Base-by-base conservation (phyloP, 768 basidiomycete genomes). In the Mycena galopus region DNA sequence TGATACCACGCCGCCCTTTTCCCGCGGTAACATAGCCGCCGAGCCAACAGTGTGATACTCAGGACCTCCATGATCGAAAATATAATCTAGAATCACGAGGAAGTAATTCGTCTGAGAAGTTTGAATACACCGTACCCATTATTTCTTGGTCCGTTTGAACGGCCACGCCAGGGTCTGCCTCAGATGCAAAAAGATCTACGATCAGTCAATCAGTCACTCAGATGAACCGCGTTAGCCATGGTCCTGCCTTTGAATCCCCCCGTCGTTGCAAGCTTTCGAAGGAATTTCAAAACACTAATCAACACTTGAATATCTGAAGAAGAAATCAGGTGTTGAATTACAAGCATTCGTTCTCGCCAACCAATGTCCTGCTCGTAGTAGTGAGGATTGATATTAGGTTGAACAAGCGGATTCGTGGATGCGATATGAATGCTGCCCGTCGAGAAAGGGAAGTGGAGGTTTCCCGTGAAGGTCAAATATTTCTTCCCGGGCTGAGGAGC, bases 301-400 rank as follows among this genome's bases (percentile, higher is more conserved):
- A 74, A 17, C 30, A 23, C 53, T 63, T 59, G 12, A 9, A 65
- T 4, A 27, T 57, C 59, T 44, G 37, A 17, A 63, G 14, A 37
- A 6, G 35, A 37, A 37, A 7, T 19, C 17, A 44, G 42, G 42
- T 44, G 9, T 16, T 44, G 17, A 44, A 7, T 4, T 19, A 7
- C 9, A 12, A 19, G 17, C 11, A 19, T 9, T 4, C 17, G 42
- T 10, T 19, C 53, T 16, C 11, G 29, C 65, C 2, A 3, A 79
- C 79, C 80, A 65, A 79, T 72, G 33, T 78, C 78, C 37, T 79
- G 68, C 37, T 78, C 78, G 59, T 75, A 77, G 55, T 78, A 78
- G 35, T 73, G 72, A 25, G 79, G 80, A 60, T 81, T 76, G 25
- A 79, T 76, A 19, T 50, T 69, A 25, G 78, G 75, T 16, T 75